Conservation (phyloP, 768 basidiomycete species). For the Gymnopilus dilepis region DNA sequence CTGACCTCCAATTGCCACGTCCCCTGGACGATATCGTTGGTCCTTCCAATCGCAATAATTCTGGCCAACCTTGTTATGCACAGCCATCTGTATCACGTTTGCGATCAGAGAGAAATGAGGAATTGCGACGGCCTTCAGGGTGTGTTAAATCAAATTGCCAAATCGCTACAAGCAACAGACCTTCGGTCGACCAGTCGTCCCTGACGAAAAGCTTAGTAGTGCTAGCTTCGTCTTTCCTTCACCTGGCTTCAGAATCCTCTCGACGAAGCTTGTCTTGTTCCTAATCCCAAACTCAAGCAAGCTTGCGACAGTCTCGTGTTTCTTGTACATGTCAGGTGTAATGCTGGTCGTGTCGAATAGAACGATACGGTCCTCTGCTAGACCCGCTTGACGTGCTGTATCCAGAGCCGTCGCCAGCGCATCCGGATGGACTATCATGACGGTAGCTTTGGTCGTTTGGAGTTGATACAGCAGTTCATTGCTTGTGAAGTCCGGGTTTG, state of each 20-base stretch:
- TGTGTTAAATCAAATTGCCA: not conserved
- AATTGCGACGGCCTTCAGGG: constrained; percentile 59
- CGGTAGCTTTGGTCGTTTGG: constrained; percentile 48
- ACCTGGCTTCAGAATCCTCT: constrained; percentile 55
- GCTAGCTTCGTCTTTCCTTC: constrained; percentile 76
- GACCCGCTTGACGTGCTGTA: constrained; percentile 42
- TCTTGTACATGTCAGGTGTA: constrained; percentile 8
- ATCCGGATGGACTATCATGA: constrained; percentile 55
- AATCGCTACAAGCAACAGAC: constrained; percentile 31
- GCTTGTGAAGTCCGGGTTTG: constrained; percentile 61
- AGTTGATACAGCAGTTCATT: constrained; percentile 64
- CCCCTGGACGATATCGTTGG: constrained; percentile 62
- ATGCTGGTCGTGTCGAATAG: constrained; percentile 40
- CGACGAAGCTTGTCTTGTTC: constrained; percentile 44
- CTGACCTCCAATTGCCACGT: constrained; percentile 63
- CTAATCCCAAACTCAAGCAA: constrained; percentile 55
- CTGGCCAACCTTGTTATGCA: constrained; percentile 55
- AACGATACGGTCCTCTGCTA: constrained; percentile 49
- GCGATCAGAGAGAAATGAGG: constrained; percentile 63
- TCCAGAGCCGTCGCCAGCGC: constrained; percentile 45
- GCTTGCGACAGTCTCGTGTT: constrained; percentile 45
- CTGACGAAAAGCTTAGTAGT: constrained; percentile 73
- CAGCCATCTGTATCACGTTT: constrained; percentile 65
- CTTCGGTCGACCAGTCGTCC: constrained; percentile 79
- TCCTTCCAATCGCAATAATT: constrained; percentile 49